These are phyloP conservation scores for Prunus persica DNA, from an alignment of 306 rosid genomes.

Conservation along the genomic window DNA sequence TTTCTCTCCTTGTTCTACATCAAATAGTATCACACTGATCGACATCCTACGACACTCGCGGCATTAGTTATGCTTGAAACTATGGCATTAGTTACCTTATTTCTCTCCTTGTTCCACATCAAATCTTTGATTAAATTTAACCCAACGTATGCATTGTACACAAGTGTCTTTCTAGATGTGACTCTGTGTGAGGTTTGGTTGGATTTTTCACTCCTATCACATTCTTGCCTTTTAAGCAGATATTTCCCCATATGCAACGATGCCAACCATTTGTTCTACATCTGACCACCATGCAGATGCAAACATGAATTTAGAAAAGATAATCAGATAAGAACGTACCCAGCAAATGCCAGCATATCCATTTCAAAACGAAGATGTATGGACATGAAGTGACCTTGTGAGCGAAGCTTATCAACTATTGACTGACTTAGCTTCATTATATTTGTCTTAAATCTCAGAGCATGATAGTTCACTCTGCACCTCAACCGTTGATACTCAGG, in stretches of 20 bases:
- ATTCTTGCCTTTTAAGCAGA: not conserved
- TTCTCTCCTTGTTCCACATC: too few relatives aligned
- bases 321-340: conserved; percentile 50
- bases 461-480: conserved; percentile 96
- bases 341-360: conserved; percentile 99
- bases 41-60: not conserved
- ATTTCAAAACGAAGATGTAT: conserved; percentile 98
- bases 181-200: not conserved
- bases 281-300: conserved; percentile 2
- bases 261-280: not conserved
- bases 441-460: conserved; percentile 86
- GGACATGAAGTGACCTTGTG: conserved; percentile 91
- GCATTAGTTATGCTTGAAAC: not conserved
- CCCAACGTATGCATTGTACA: not conserved
- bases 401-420: conserved; percentile 86
- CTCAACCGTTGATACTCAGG: conserved; percentile 94
- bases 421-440: conserved; percentile 86
- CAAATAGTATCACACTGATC: not conserved
- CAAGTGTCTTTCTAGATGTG: not conserved
- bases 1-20: not conserved
- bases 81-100: not conserved
- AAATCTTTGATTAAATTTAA: not conserved
- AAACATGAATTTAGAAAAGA: conserved; percentile 6
- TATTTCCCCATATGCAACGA: not conserved
- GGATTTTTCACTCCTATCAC: not conserved